phyloP scores from a whole-genome alignment of 345 rosid species.

The Dimocarpus longan region DNA sequence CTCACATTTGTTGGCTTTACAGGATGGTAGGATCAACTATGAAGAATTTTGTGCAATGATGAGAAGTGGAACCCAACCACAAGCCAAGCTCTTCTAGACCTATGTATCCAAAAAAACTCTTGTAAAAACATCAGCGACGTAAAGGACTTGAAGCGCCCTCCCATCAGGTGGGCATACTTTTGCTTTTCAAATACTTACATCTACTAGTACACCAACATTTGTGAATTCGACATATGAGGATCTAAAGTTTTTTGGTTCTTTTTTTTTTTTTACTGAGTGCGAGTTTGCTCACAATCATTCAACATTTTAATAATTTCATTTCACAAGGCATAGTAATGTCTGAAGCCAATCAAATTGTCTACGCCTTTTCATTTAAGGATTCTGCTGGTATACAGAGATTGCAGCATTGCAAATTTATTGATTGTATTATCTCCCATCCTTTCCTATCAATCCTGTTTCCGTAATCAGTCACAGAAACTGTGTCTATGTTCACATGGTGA shows the following conservation, averaged over 20 bases:
- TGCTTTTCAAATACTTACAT: background rate
- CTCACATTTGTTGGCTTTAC: conserved; percentile 14
- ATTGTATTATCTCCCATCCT: too few species aligned
- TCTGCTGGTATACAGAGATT: background rate
- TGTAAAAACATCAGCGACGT: background rate
- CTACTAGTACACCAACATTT: background rate
- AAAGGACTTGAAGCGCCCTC: background rate
- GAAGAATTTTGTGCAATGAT: conserved; percentile 86
- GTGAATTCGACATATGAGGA: background rate
- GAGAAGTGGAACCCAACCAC: conserved; percentile 78
- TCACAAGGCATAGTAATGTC: background rate
- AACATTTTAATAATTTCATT: background rate
- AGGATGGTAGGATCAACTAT: conserved; percentile 92
- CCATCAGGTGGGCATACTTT: background rate
- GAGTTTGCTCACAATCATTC: background rate
- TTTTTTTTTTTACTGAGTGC: background rate
- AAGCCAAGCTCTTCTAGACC: conserved; percentile 46
- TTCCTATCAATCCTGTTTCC: too few species aligned
- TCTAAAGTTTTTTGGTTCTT: background rate
- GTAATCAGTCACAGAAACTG: too few species aligned
- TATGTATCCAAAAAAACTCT: background rate
- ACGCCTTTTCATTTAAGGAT: background rate
- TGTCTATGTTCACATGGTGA: too few species aligned
- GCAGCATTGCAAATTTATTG: too few species aligned
- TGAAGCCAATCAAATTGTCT: background rate